Percentiles rank a stretch among this genome's conserved stretches.
phyloP scores from a whole-genome alignment of 768 basidiomycete genomes.

The Tulasnella sp. region DNA sequence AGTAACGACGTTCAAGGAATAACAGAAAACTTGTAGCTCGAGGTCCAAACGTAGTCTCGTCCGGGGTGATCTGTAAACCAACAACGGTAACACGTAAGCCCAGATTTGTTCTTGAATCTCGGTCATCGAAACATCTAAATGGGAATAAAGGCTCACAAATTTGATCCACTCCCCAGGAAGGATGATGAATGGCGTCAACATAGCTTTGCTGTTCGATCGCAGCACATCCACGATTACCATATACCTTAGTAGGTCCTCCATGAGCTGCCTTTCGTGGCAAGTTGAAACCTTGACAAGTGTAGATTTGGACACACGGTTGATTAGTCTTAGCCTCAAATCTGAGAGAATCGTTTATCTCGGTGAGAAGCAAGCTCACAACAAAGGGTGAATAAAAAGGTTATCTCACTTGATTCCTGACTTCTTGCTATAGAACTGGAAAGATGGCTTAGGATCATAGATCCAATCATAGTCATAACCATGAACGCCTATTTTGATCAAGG shows the following conservation, averaged over 20 bases:
- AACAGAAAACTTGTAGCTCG: no score
- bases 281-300: constrained; percentile 35
- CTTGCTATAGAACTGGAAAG: constrained; percentile 36
- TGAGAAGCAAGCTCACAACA: neutral
- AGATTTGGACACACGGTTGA: constrained; percentile 41
- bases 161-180: no score
- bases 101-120: no score
- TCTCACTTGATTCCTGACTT: constrained; percentile 37
- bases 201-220: constrained; percentile 42
- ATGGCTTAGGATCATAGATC: constrained; percentile 34
- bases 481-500: no score
- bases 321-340: constrained; percentile 40
- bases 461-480: constrained; percentile 39
- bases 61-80: no score
- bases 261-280: constrained; percentile 37
- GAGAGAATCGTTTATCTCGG: neutral
- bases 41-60: no score
- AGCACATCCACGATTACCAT: constrained; percentile 33
- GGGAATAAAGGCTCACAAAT: no score
- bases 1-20: no score
- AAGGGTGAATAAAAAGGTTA: neutral
- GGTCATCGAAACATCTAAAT: no score
- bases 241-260: constrained; percentile 34
- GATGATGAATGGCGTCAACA: constrained; percentile 43
- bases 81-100: no score